Base-by-base conservation (phyloP, 2,329 filamentous ascomycete genomes). In the Dendryphion nanum region DNA sequence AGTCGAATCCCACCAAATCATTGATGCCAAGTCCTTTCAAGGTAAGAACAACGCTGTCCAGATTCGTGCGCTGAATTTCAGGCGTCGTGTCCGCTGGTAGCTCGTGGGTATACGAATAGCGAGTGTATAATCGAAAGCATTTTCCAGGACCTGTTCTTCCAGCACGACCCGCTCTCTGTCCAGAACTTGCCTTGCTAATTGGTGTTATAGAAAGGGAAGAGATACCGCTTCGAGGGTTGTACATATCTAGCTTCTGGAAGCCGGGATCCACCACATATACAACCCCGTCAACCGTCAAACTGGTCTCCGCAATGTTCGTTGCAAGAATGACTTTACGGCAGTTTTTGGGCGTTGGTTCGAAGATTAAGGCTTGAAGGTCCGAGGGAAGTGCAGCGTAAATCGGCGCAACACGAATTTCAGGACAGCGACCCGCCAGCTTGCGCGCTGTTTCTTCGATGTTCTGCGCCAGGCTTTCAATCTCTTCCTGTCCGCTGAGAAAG, bases 261-360 rank as follows among this genome's bases (percentile, higher is more conserved):
- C 93, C 93, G 0, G 87, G 87, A 53, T 98, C 93, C 42, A 97
- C 95, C 23, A 97, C 93, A 61, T 94, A 96, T 6, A 91, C 86
- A 42, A 97, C 95, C 13, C 90, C 91, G 61, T 97, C 90, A 41
- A 98, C 95, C 0, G 93, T 98, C 57, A 98, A 70, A 72, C 83
- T 89, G 0, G 93, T 98, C 65, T 98, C 93, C 2, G 93, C 93
- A 64, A 98, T 97, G 60, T 98, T 98, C 2, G 93, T 97, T 0
- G 91, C 89, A 24, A 97, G 70, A 0, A 98, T 89, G 0, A 97
- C 89, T 61, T 97, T 98, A 18, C 93, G 79, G 0, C 86, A 84
- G 14, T 84, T 84, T 0, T 85, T 80, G 0, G 93, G 91, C 0
- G 91, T 95, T 0, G 90, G 89, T 55, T 95, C 89, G 56, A 98